These are phyloP conservation scores for Pseudophaeomoniella oleicola DNA, from an alignment of 2,329 filamentous ascomycete species.

Conservation along the genomic window DNA sequence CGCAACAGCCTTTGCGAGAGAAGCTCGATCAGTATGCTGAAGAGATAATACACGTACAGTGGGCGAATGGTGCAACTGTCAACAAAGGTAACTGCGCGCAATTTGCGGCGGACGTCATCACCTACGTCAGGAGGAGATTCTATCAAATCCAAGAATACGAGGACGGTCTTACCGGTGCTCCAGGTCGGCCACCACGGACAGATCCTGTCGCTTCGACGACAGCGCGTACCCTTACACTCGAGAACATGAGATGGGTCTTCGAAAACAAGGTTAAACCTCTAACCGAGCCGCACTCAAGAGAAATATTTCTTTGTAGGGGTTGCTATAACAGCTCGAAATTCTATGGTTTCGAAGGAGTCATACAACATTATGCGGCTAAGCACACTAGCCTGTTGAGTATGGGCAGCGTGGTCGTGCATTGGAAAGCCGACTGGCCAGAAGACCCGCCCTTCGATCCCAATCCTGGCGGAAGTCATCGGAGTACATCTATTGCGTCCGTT, in stretches of 20 bases:
- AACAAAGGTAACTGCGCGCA: slow-evolving; percentile 48
- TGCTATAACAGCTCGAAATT: slow-evolving; percentile 51
- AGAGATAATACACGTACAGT: slow-evolving; percentile 51
- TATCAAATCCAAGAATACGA: slow-evolving; percentile 45
- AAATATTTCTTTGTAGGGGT: slow-evolving; percentile 61
- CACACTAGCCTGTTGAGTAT: slow-evolving; percentile 57
- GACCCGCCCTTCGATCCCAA: slow-evolving; percentile 56
- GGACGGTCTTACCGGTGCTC: slow-evolving; percentile 30
- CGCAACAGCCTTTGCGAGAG: slow-evolving; percentile 52
- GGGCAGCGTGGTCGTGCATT: slow-evolving; percentile 60
- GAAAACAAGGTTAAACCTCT: slow-evolving; percentile 60
- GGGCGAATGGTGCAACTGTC: slow-evolving; percentile 49
- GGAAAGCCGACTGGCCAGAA: slow-evolving; percentile 69
- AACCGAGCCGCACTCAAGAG: slow-evolving; percentile 51
- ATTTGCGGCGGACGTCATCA: slow-evolving; percentile 58
- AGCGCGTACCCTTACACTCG: slow-evolving; percentile 53
- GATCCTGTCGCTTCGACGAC: slow-evolving; percentile 41
- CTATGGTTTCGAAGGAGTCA: slow-evolving; percentile 63
- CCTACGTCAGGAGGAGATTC: slow-evolving; percentile 53
- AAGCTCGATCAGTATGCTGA: slow-evolving; percentile 54
- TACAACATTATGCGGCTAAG: slow-evolving; percentile 74
- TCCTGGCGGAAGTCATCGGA: slow-evolving; percentile 22
- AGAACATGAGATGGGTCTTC: slow-evolving; percentile 79
- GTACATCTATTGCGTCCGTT: neutral
- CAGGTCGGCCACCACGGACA: slow-evolving; percentile 27